Percentiles rank a stretch among this genome's conserved stretches.
Conservation (phyloP, 805 yeast species). For the Candida ortonii region DNA sequence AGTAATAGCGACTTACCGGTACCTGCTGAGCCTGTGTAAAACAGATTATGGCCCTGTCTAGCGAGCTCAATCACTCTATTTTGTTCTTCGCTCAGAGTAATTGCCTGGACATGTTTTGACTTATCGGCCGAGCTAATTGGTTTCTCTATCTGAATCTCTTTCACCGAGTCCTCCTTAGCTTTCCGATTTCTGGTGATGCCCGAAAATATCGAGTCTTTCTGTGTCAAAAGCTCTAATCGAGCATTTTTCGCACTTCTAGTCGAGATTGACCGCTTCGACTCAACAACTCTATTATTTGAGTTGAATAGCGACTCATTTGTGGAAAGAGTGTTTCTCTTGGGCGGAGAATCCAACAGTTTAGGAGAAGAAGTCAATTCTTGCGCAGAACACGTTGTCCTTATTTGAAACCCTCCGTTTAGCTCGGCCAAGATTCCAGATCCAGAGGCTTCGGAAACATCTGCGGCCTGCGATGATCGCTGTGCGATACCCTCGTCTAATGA, state of each 20-base stretch:
- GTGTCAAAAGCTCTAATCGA: constrained; percentile 22
- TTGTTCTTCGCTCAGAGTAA: constrained; percentile 57
- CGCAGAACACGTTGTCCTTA: not conserved
- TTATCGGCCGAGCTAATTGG: constrained; percentile 1
- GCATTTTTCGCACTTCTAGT: constrained; percentile 12
- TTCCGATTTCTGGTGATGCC: constrained; percentile 3
- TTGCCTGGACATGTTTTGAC: constrained; percentile 22
- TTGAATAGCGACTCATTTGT: constrained; percentile 6
- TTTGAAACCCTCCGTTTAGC: not conserved
- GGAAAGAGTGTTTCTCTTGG: constrained; percentile 1
- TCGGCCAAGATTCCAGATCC: no score
- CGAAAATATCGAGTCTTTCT: constrained; percentile 12
- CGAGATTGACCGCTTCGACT: constrained; percentile 11
- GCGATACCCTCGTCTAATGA: no score
- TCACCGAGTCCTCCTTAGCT: not conserved
- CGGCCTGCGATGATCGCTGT: no score
- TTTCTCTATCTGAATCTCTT: constrained; percentile 2
- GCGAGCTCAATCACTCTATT: constrained; percentile 61
- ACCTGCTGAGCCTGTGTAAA: constrained; percentile 98
- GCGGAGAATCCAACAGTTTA: constrained; percentile 3
- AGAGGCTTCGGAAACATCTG: no score
- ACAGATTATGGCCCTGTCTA: constrained; percentile 61
- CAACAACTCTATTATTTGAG: constrained; percentile 5
- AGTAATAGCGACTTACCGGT: constrained; percentile 95
- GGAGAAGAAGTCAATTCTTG: not conserved